Conservation (phyloP, 768 basidiomycete species). For the Naganishia randhawae region DNA sequence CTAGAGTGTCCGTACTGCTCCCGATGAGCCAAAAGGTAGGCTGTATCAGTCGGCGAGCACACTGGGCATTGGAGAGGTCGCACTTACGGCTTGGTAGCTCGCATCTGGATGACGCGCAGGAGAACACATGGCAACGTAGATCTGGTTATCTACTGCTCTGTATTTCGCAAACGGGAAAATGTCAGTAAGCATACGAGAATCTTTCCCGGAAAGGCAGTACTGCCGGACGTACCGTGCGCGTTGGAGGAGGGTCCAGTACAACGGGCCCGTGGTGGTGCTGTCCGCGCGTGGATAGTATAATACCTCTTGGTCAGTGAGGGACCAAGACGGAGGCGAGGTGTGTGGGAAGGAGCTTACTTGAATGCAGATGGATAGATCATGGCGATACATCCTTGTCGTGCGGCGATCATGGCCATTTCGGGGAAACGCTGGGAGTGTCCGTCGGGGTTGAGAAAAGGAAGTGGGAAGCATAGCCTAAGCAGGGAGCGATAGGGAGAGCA, state of each 20-base stretch:
- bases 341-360: constrained; percentile 55
- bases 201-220: neutral
- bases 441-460: neutral
- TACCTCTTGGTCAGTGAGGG: neutral
- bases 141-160: constrained; percentile 93
- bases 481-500: neutral
- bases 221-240: constrained; percentile 63
- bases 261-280: constrained; percentile 76
- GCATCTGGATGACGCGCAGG: constrained; percentile 80
- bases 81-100: constrained; percentile 68
- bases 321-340: neutral
- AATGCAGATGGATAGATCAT: constrained; percentile 93
- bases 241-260: constrained; percentile 93
- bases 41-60: neutral
- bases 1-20: constrained; percentile 64
- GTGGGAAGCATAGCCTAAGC: neutral
- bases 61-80: neutral
- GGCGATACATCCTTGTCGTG: constrained; percentile 79
- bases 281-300: neutral
- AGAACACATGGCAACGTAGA: constrained; percentile 94
- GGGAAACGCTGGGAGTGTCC: constrained; percentile 55
- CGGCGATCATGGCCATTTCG: constrained; percentile 84
- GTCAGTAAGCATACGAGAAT: neutral
- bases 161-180: neutral
- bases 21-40: neutral